Percentiles rank a stretch among this genome's conserved stretches.
phyloP scores from a whole-genome alignment of 257 asterid genomes.

The Salvia splendens region DNA sequence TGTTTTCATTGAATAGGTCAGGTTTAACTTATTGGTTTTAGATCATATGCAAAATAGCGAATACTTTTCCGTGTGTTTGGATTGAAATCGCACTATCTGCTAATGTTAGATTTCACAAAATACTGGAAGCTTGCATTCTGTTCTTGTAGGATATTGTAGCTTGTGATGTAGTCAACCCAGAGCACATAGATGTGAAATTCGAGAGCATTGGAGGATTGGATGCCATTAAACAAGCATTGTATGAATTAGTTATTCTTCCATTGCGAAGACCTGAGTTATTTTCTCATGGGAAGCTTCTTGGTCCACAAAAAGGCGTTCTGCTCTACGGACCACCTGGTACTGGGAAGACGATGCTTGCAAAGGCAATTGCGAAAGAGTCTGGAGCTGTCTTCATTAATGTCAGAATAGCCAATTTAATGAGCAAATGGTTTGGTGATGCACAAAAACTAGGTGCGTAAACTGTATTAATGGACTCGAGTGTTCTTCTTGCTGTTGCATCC shows the following conservation, averaged over 20 bases:
- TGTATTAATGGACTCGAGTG: not conserved
- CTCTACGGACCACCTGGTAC: conserved; percentile 96
- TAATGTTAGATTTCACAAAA: not conserved
- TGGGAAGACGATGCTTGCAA: conserved; percentile 98
- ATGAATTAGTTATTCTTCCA: conserved; percentile 88
- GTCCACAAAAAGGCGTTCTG: conserved; percentile 92
- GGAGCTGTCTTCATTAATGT: conserved; percentile 91
- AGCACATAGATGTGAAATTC: conserved; percentile 75
- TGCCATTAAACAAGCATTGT: conserved; percentile 67
- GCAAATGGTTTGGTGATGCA: conserved; percentile 98
- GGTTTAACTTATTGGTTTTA: not conserved
- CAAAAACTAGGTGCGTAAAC: conserved; percentile 74
- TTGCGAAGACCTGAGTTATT: conserved; percentile 80
- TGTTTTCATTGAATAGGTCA: not conserved
- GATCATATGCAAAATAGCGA: not conserved
- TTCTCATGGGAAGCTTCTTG: conserved; percentile 85
- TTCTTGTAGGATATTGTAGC: conserved; percentile 74
- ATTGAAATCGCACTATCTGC: not conserved
- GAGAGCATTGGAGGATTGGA: conserved; percentile 89
- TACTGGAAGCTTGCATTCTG: not conserved
- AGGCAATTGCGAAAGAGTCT: conserved; percentile 93
- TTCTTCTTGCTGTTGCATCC: not conserved
- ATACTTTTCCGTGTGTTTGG: not conserved
- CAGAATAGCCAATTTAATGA: conserved; percentile 77
- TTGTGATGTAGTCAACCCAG: conserved; percentile 89